phyloP scores from a whole-genome alignment of 2,329 filamentous ascomycete genomes.

The Cladophialophora yegresii region DNA sequence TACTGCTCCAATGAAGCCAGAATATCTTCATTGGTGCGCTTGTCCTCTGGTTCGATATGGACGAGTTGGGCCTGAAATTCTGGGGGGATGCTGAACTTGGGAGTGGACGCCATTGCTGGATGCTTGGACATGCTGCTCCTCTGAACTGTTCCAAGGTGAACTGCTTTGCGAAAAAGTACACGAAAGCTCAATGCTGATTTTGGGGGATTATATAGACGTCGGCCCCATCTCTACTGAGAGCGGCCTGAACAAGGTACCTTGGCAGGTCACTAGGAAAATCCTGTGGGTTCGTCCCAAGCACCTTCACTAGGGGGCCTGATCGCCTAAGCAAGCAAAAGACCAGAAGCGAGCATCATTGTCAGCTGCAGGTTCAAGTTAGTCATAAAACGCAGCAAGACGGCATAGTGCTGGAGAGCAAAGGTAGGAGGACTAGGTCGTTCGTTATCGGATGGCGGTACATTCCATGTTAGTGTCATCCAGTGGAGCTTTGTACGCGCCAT shows the following conservation, averaged over 20 bases:
- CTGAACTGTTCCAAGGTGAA: neutral
- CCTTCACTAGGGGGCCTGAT: neutral
- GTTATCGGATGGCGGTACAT: neutral
- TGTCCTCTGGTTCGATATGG: slow-evolving; percentile 17
- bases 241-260: neutral
- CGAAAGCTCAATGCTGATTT: neutral
- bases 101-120: slow-evolving; percentile 9
- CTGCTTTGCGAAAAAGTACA: neutral
- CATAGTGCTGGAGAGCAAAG: neutral
- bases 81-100: slow-evolving; percentile 29
- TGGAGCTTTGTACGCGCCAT: neutral
- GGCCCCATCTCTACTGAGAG: neutral
- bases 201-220: neutral
- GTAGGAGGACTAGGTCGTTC: neutral
- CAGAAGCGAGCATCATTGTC: neutral
- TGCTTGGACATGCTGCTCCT: neutral
- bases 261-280: neutral
- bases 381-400: neutral
- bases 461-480: neutral
- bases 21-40: slow-evolving; percentile 27
- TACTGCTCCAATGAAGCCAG: slow-evolving; percentile 21
- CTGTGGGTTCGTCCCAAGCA: neutral
- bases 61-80: slow-evolving; percentile 24
- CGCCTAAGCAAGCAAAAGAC: neutral
- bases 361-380: neutral